These are phyloP conservation scores for Brasenia schreberi DNA, from an alignment of 164 flowering plant genomes.

Conservation along the genomic window DNA sequence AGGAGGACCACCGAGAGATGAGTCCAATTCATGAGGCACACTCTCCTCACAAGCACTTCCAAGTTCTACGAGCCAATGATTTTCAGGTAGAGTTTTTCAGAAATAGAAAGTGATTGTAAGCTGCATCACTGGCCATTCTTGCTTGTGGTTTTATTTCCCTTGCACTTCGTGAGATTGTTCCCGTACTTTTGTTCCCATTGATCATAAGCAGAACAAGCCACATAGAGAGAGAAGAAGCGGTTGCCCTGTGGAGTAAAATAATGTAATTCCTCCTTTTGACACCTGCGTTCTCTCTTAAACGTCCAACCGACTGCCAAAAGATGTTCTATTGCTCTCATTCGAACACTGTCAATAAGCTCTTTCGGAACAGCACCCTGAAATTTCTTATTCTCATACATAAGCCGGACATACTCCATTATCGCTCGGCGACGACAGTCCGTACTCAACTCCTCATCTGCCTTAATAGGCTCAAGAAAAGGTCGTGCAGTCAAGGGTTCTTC, in stretches of 20 bases:
- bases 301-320: constrained; percentile 5
- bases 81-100: not conserved
- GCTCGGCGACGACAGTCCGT: constrained; percentile 3
- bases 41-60: no score
- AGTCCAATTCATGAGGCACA: not conserved
- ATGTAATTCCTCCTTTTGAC: constrained; percentile 10
- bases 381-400: not conserved
- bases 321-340: not conserved
- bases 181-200: constrained; percentile 9
- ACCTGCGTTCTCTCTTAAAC: not conserved
- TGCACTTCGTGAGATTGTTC: not conserved
- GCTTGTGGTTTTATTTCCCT: not conserved
- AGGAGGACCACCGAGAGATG: not conserved
- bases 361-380: not conserved
- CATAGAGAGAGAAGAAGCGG: constrained; percentile 26
- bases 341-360: not conserved
- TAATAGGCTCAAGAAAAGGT: no score
- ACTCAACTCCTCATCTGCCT: constrained; percentile 14
- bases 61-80: not conserved
- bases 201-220: constrained; percentile 32
- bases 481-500: not conserved
- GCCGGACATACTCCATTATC: not conserved
- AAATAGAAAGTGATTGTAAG: not conserved
- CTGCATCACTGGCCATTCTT: not conserved
- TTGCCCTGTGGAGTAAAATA: constrained; percentile 34